These are phyloP conservation scores for Fagopyrum esculentum DNA, from an alignment of 148 eudicot genomes.

Conservation along the genomic window DNA sequence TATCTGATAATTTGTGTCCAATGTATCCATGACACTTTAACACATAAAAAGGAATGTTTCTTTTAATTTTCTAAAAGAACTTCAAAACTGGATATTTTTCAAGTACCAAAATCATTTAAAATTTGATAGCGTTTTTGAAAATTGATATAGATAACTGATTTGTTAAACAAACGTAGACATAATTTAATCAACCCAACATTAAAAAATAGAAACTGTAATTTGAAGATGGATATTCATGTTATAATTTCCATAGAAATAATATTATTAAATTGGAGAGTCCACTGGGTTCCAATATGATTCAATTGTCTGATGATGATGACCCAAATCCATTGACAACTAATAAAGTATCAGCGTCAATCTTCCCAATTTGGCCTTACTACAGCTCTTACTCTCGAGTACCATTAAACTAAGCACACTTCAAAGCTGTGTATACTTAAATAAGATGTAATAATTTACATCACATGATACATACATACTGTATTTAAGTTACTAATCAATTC, in stretches of 20 bases:
- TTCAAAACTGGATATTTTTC: neutral
- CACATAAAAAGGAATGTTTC: neutral
- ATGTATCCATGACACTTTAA: neutral
- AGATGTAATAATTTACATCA: neutral
- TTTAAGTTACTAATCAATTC: too few species aligned
- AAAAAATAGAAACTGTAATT: neutral
- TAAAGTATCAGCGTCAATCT: neutral
- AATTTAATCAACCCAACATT: neutral
- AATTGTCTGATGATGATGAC: slow-evolving; percentile 5
- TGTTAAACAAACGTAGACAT: neutral
- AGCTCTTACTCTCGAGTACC: neutral
- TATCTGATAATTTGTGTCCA: neutral
- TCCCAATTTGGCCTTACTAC: slow-evolving; percentile 5
- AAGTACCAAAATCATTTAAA: neutral
- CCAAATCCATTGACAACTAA: slow-evolving; percentile 8
- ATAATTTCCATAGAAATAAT: neutral
- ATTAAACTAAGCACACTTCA: neutral
- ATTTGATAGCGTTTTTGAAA: neutral
- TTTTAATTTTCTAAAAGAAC: neutral
- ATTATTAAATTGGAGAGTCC: neutral
- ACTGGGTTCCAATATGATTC: neutral
- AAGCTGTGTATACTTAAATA: neutral
- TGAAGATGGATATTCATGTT: neutral
- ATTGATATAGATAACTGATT: too few species aligned
- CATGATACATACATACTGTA: neutral